phyloP scores from a whole-genome alignment of 805 yeast species.

The Candida hispaniensis region DNA sequence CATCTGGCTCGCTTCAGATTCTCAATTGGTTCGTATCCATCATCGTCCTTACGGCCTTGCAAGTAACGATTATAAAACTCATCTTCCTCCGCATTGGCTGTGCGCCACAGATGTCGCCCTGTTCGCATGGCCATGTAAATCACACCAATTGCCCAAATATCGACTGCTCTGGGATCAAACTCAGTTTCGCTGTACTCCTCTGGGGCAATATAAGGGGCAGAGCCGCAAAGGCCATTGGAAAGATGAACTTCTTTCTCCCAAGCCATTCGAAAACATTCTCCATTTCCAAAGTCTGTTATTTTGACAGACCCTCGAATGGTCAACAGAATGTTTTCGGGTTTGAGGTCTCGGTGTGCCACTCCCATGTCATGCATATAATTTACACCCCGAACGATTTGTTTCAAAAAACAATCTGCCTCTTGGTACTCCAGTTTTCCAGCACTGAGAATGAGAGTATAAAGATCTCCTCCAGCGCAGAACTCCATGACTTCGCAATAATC shows the following conservation, averaged over 20 bases:
- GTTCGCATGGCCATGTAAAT: constrained; percentile 73
- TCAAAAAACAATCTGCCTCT: constrained; percentile 84
- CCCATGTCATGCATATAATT: constrained; percentile 84
- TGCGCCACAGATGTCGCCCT: constrained; percentile 86
- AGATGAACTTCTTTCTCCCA: constrained; percentile 72
- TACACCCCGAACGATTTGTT: constrained; percentile 74
- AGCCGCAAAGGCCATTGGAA: constrained; percentile 70
- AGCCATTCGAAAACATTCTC: constrained; percentile 81
- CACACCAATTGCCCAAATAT: constrained; percentile 83
- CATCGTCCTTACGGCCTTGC: constrained; percentile 64
- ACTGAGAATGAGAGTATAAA: constrained; percentile 48
- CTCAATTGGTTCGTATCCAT: constrained; percentile 91
- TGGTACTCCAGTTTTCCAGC: constrained; percentile 43
- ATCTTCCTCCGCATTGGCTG: constrained; percentile 64
- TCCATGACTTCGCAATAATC: constrained; percentile 89
- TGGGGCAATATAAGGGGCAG: constrained; percentile 87
- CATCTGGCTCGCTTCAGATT: constrained; percentile 74
- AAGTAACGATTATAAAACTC: constrained; percentile 70
- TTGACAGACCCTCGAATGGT: constrained; percentile 56
- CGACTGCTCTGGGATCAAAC: constrained; percentile 72
- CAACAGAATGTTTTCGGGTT: constrained; percentile 75
- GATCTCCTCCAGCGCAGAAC: constrained; percentile 81
- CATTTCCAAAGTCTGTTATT: constrained; percentile 81
- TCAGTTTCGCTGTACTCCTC: constrained; percentile 56
- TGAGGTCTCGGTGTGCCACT: constrained; percentile 86